Evolutionary conservation across 2,329 filamentous ascomycete species (phyloP).

Genomic region (Fusarium dlaminii): DNA sequence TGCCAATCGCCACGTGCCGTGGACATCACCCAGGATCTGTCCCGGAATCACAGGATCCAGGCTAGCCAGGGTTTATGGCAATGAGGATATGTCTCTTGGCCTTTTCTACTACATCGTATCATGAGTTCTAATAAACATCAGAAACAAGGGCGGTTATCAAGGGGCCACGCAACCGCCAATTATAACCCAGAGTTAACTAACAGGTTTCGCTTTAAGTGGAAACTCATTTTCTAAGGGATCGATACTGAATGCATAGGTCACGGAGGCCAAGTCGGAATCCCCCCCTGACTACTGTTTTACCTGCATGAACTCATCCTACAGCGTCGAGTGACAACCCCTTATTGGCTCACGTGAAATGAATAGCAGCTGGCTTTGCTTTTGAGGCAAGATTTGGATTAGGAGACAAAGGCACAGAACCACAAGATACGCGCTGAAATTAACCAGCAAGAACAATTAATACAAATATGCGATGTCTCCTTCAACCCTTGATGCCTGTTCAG

Average conservation of each 20-base stretch:
- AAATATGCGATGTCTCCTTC: slow-evolving; percentile 1
- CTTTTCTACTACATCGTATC: background rate
- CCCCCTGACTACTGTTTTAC: background rate
- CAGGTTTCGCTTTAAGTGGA: background rate
- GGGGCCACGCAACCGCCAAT: too few species aligned
- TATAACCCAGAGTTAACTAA: rapidly evolving
- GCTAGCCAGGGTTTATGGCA: background rate
- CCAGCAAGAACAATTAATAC: background rate
- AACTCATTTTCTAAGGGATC: background rate
- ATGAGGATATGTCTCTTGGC: background rate
- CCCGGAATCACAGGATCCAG: background rate
- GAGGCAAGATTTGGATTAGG: background rate
- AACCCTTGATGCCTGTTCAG: rapidly evolving
- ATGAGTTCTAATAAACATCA: background rate
- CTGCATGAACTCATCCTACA: background rate
- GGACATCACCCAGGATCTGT: background rate
- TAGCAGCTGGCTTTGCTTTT: background rate
- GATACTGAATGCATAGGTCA: background rate
- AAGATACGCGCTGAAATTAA: background rate
- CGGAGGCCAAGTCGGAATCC: background rate
- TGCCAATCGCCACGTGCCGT: background rate
- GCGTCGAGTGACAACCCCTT: background rate
- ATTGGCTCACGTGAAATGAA: slow-evolving; percentile 2
- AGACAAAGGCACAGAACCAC: background rate
- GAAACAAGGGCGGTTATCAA: background rate